Base-by-base conservation (phyloP, 257 asterid species). In the Petunia secreta region DNA sequence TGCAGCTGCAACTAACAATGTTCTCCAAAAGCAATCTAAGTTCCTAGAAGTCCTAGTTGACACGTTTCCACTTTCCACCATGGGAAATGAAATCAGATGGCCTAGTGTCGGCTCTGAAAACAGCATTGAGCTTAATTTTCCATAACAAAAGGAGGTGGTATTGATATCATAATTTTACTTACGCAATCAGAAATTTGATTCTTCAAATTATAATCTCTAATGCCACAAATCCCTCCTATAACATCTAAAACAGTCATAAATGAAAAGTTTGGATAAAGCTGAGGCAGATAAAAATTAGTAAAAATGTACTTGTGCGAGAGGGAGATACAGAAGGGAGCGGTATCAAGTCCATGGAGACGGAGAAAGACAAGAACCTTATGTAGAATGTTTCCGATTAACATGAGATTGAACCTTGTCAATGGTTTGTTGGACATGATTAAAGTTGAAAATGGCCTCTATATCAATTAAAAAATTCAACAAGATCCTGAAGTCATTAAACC, bases 91-190 rank as follows among this genome's bases (percentile, higher is more conserved):
- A 50, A 50, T 50, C 54, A 7, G 54, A 13, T 50, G 54, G 54
- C 54, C 13, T 25, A 25, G 25, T 25, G 25, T 25, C 25, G 25
- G 25, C 25, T 25, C 25, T 25, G 25, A 25, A 25, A 25, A 25
- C 25, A 25, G 25, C 25, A 25, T 25, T 25, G 25, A 25, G 25
- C 25, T 25, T 25, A 25, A 25, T 25, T 25, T 25, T 25, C 25
- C 25, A 25, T 25, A 25, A 25, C 25, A 25, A 25, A 50, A 46
- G 76, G 58, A 44, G 41, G 58, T 25, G 58, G 58, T n/a, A 69
- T 69, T 16, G 41, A 16, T 69, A 69, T 46, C 76, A 57, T 69
- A 36, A 69, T 46, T 69, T 9, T 69, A 69, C 41, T 66, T 66
- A 11, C 76, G 1, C 15, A 2, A n/a, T 44, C 39, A 69, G 76